phyloP scores from a whole-genome alignment of 1,139 yeast genomes.

The Debaryomyces singareniensis region DNA sequence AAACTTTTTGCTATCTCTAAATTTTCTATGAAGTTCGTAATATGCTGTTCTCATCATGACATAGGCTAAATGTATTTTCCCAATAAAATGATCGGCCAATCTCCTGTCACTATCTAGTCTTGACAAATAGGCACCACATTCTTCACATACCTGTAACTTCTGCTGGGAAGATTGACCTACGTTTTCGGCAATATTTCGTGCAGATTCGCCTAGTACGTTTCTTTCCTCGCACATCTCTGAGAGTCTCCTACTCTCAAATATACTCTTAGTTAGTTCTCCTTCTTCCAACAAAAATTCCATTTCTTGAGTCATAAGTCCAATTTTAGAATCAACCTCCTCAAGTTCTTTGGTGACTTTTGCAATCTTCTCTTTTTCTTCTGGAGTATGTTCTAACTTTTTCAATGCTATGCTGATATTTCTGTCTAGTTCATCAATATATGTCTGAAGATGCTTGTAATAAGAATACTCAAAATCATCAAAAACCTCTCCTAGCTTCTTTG shows the following conservation, averaged over 20 bases:
- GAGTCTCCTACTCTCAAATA: conserved; percentile 41
- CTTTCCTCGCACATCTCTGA: conserved; percentile 42
- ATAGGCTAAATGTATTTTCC: conserved; percentile 80
- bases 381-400: conserved; percentile 65
- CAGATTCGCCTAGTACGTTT: conserved; percentile 44
- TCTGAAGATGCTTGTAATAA: conserved; percentile 49
- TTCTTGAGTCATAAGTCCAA: conserved; percentile 69
- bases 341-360: conserved; percentile 58
- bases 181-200: conserved; percentile 60
- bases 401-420: conserved; percentile 60
- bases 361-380: conserved; percentile 67
- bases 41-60: conserved; percentile 68
- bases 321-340: conserved; percentile 58
- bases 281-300: conserved; percentile 48
- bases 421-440: conserved; percentile 62
- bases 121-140: conserved; percentile 87
- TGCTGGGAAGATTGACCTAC: conserved; percentile 87
- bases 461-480: conserved; percentile 72
- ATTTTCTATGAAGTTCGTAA: conserved; percentile 33
- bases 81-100: conserved; percentile 86
- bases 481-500: conserved; percentile 43
- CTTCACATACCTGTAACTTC: conserved; percentile 83
- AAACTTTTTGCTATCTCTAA: conserved; percentile 5
- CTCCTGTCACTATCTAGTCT: conserved; percentile 84
- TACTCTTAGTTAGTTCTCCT: conserved; percentile 47